These are phyloP conservation scores for Colletotrichum sp. DNA, from an alignment of 2,329 filamentous ascomycete genomes.

Conservation along the genomic window DNA sequence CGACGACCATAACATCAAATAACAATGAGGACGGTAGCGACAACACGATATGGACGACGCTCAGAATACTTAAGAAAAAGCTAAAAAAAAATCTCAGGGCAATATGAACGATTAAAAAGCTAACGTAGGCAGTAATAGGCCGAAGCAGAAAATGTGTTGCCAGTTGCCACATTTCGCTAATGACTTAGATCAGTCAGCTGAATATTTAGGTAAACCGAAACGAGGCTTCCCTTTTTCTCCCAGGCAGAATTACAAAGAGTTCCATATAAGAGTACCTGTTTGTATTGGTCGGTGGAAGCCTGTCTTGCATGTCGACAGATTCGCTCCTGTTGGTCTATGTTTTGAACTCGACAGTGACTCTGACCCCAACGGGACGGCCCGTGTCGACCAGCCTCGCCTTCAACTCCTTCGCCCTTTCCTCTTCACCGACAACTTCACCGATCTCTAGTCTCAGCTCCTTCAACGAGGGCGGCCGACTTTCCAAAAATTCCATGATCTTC, in stretches of 20 bases:
- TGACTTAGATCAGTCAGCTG: not conserved
- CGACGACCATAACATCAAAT: no score
- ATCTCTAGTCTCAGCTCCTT: not conserved
- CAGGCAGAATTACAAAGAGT: no score
- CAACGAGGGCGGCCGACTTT: not conserved
- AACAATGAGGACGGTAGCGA: not conserved
- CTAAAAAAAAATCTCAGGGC: no score
- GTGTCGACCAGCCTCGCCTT: not conserved
- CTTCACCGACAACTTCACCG: not conserved
- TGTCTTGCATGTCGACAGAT: not conserved
- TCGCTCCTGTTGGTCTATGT: not conserved
- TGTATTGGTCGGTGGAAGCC: not conserved
- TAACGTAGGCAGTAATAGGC: no score
- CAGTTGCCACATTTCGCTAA: no score
- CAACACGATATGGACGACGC: fast-evolving
- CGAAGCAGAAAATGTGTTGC: no score
- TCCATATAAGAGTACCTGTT: fast-evolving
- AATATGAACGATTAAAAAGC: no score
- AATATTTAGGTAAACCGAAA: not conserved
- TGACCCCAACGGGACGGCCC: not conserved
- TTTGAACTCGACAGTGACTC: fast-evolving
- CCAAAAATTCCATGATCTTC: not conserved
- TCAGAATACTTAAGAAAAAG: not conserved
- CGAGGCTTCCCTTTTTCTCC: no score
- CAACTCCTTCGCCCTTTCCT: not conserved